Conservation (phyloP, 1,139 yeast species). For the Scheffersomyces lignicola region DNA sequence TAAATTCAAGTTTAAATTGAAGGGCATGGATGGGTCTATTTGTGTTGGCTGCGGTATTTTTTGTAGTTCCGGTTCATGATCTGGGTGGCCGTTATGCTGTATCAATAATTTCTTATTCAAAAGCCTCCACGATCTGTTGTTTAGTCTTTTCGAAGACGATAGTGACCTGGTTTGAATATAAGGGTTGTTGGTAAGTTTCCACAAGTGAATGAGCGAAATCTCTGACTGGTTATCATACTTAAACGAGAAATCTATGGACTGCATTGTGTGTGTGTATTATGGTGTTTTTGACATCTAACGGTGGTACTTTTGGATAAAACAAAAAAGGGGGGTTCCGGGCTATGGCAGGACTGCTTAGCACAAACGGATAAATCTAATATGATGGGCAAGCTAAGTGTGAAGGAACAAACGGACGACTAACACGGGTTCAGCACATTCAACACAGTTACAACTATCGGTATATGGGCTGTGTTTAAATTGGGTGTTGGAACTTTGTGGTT, state of each 20-base stretch:
- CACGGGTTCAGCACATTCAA: too few relatives aligned
- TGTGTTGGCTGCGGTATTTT: background rate
- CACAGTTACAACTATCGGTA: too few relatives aligned
- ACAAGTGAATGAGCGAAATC: conserved; percentile 16
- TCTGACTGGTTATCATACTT: conserved; percentile 12
- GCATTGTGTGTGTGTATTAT: conserved; percentile 2
- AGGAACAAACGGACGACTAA: too few relatives aligned
- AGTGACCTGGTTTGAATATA: background rate
- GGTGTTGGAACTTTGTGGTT: too few relatives aligned
- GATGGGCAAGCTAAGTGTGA: too few relatives aligned
- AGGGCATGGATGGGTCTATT: background rate
- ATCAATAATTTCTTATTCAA: conserved; percentile 15
- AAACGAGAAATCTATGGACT: conserved; percentile 12
- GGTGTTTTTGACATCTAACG: too few relatives aligned
- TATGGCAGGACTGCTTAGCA: too few relatives aligned
- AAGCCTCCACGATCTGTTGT: conserved; percentile 31
- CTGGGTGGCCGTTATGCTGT: conserved; percentile 3
- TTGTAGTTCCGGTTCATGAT: background rate
- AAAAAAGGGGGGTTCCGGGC: too few relatives aligned
- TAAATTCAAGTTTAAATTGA: conserved; percentile 6
- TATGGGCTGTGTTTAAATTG: too few relatives aligned
- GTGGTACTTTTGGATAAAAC: too few relatives aligned
- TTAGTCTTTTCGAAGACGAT: conserved; percentile 19
- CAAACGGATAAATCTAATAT: too few relatives aligned
- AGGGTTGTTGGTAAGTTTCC: conserved; percentile 19